Conservation (phyloP, 768 basidiomycete genomes). For the Exidia glandulosa region DNA sequence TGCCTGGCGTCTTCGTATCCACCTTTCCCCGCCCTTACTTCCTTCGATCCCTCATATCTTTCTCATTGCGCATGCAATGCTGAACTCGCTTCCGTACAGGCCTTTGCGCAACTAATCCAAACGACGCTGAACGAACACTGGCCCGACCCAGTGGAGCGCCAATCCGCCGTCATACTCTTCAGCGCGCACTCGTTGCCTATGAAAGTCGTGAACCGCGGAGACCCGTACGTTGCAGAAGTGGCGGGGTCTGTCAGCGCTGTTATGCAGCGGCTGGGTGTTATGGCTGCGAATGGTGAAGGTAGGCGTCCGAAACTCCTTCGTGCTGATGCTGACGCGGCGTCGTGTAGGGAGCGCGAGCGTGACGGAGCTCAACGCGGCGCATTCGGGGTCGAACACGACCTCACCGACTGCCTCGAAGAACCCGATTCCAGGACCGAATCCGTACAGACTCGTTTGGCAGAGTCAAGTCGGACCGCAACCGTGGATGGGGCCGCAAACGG, state of each 20-base stretch:
- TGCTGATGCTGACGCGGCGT: slow-evolving; percentile 13
- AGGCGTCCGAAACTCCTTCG: slow-evolving; percentile 7
- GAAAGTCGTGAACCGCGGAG: slow-evolving; percentile 97
- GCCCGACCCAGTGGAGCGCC: slow-evolving; percentile 39
- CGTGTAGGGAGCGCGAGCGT: no score
- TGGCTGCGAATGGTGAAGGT: slow-evolving; percentile 9
- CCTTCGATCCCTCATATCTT: no score
- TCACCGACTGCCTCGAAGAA: slow-evolving; percentile 25
- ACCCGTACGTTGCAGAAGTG: slow-evolving; percentile 93
- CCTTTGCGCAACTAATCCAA: slow-evolving; percentile 83
- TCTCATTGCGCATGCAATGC: neutral
- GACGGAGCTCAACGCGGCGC: neutral
- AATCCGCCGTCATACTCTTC: slow-evolving; percentile 77
- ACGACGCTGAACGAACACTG: slow-evolving; percentile 72
- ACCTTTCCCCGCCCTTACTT: no score
- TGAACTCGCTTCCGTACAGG: slow-evolving; percentile 33
- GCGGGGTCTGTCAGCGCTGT: slow-evolving; percentile 88
- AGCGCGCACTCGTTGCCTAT: slow-evolving; percentile 97
- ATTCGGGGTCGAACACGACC: neutral
- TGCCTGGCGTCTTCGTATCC: no score
- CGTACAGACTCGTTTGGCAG: slow-evolving; percentile 95
- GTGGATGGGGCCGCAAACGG: slow-evolving; percentile 97
- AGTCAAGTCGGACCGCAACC: slow-evolving; percentile 93
- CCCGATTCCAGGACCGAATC: slow-evolving; percentile 29
- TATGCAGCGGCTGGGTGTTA: slow-evolving; percentile 59